These are phyloP conservation scores for Lecanicillium sp. DNA, from an alignment of 2,329 filamentous ascomycete species.

Conservation along the genomic window DNA sequence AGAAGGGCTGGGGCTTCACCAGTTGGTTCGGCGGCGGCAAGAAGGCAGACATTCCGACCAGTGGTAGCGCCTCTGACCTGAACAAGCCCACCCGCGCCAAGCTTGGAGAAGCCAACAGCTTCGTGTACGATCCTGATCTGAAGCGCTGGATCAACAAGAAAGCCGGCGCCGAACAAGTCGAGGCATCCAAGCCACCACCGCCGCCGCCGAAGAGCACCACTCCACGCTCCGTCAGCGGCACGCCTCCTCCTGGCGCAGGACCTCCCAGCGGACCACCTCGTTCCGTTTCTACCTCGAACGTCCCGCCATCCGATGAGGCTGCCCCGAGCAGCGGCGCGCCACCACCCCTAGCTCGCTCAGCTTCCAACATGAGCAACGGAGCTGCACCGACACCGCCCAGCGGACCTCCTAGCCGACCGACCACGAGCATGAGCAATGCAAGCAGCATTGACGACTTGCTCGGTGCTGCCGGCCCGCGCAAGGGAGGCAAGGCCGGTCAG, in stretches of 20 bases:
- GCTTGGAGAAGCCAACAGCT: conserved; percentile 84
- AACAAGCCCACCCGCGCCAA: conserved; percentile 81
- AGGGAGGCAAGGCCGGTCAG: conserved; percentile 44
- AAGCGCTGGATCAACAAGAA: conserved; percentile 99
- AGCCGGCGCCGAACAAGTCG: conserved; percentile 54
- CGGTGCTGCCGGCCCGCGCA: conserved; percentile 59
- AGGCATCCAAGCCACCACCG: conserved; percentile 58
- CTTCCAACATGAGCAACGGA: conserved; percentile 36
- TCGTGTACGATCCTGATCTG: conserved; percentile 90
- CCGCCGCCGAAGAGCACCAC: conserved; percentile 64
- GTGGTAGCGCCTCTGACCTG: conserved; percentile 28
- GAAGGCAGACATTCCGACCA: conserved; percentile 31
- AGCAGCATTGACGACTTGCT: conserved; percentile 91
- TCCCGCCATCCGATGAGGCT: conserved; percentile 19
- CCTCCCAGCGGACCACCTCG: conserved; percentile 19
- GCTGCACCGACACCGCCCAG: conserved; percentile 24
- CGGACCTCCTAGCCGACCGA: conserved; percentile 58
- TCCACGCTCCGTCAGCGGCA: conserved; percentile 44
- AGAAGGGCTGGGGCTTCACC: conserved; percentile 71
- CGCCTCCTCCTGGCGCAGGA: conserved; percentile 35
- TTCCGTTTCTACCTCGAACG: conserved; percentile 20
- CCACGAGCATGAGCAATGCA: conserved; percentile 81
- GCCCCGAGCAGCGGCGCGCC: conserved; percentile 26
- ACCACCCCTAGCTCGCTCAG: conserved; percentile 37
- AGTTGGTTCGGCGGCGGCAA: conserved; percentile 78